Evolutionary conservation across 805 yeast genomes (phyloP), one percentile per base, ranked within the genome.

Genomic region (Wickerhamiella dianesei): DNA sequence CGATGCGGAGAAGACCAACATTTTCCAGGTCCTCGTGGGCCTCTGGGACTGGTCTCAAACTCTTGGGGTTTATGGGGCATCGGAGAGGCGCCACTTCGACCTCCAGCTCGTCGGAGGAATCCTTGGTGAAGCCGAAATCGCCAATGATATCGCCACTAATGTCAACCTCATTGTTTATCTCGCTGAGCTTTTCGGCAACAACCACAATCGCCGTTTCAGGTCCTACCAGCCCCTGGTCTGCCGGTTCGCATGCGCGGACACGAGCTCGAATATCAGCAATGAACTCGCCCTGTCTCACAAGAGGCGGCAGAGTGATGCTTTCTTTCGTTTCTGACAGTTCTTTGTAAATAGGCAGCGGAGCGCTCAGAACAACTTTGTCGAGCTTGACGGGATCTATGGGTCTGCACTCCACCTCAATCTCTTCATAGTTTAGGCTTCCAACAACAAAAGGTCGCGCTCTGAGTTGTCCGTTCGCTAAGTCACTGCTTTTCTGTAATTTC

Each of bases 171-270:
- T n/a, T 19, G 37, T 14, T 18, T 5, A 18, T 13, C 22, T n/a
- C 21, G n/a, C 44, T 4, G 44, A 19, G 44, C 18, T n/a, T 50
- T 57, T 49, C 39, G 39, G 70, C 72, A 16, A 79, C 72, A 25
- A 82, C 62, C 2, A 78, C 71, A 2, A 84, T 63, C n/a, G 66
- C 66, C 0, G 89, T 78, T 1, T 43, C 32, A 1, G 62, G 60
- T 1, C 52, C 47, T 18, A 64, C 60, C 1, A 81, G 53, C 0
- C 95, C 95, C 58, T 83, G 94, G 39, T 73, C 75, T 2, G 76
- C 70, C 0, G 94, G 94, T 54, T 83, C 94, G 59, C 86, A 76
- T 20, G 79, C 70, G 3, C 74, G 54, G 2, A 84, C 71, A 4
- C 57, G 56, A 18, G 82, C 82, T 51, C 71, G 70, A 17, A 76